Conservation (phyloP, 345 rosid species). For the Rhodomyrtus tomentosa region DNA sequence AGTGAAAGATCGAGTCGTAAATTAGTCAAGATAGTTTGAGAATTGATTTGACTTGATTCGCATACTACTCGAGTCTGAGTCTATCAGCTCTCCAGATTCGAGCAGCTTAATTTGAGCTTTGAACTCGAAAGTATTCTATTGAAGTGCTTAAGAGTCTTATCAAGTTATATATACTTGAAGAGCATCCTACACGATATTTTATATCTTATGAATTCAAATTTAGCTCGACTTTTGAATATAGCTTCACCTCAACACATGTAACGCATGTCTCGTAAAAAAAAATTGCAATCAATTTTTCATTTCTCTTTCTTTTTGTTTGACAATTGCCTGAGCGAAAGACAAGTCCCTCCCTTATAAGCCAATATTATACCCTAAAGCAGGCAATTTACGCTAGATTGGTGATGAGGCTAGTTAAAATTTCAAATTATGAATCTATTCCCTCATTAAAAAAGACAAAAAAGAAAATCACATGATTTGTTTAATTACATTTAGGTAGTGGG, state of each 20-base stretch:
- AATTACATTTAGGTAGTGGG: not conserved
- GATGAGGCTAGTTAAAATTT: not conserved
- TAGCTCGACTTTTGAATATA: not conserved
- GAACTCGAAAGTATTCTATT: not conserved
- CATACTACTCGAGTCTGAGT: not conserved
- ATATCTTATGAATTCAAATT: not conserved
- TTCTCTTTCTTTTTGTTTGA: not conserved
- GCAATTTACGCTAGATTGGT: not conserved
- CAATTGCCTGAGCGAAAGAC: not conserved
- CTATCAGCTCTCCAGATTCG: not conserved
- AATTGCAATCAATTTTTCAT: not conserved
- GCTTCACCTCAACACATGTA: rapidly evolving
- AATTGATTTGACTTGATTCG: not conserved
- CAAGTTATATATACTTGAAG: not conserved
- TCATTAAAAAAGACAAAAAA: not conserved
- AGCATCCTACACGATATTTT: not conserved
- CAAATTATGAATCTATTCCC: not conserved
- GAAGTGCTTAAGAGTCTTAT: not conserved
- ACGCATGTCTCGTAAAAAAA: rapidly evolving
- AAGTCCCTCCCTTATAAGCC: not conserved
- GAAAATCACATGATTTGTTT: not conserved
- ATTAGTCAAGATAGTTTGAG: not conserved
- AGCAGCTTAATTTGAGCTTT: not conserved
- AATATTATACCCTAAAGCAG: not conserved
- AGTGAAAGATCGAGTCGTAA: not conserved